Percentiles rank a stretch among this genome's conserved stretches.
phyloP scores from a whole-genome alignment of 441 rosid species.

The Brassica hybrid region DNA sequence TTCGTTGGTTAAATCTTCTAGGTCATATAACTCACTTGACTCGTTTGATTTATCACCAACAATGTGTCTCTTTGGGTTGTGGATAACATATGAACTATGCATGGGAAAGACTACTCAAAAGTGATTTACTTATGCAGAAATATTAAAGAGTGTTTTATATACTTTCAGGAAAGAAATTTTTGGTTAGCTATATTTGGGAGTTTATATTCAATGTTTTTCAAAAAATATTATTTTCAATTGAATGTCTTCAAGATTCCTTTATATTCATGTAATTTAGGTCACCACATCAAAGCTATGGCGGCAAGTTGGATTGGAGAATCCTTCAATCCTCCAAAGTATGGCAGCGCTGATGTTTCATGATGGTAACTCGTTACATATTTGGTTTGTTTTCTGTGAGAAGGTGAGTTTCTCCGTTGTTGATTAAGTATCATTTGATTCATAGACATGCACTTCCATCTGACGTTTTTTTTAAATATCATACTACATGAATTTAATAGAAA shows the following conservation, averaged over 20 bases:
- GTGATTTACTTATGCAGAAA: conserved; percentile 3
- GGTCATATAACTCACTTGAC: conserved; percentile 25
- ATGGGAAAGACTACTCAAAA: not conserved
- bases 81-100: conserved; percentile 24
- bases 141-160: conserved; percentile 26
- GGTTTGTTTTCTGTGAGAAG: not conserved
- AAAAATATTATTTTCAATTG: conserved; percentile 22
- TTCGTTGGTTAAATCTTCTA: conserved; percentile 17
- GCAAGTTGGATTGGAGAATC: conserved; percentile 95
- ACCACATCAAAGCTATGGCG: conserved; percentile 91
- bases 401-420: too few relatives aligned
- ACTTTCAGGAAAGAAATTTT: conserved; percentile 5
- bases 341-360: conserved; percentile 4
- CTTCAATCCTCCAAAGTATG: conserved; percentile 94
- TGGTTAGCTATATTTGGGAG: not conserved
- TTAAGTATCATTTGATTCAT: too few relatives aligned
- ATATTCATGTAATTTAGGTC: conserved; percentile 57
- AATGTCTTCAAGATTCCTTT: conserved; percentile 5
- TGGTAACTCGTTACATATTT: not conserved
- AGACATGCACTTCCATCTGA: too few relatives aligned
- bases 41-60: not conserved
- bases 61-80: conserved; percentile 5
- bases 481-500: too few relatives aligned
- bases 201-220: conserved; percentile 4
- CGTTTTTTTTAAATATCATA: too few relatives aligned